Percentiles rank a stretch among this genome's conserved stretches.
Conservation (phyloP, 2,329 filamentous ascomycete species). For the Cladosporium sphaerospermum region DNA sequence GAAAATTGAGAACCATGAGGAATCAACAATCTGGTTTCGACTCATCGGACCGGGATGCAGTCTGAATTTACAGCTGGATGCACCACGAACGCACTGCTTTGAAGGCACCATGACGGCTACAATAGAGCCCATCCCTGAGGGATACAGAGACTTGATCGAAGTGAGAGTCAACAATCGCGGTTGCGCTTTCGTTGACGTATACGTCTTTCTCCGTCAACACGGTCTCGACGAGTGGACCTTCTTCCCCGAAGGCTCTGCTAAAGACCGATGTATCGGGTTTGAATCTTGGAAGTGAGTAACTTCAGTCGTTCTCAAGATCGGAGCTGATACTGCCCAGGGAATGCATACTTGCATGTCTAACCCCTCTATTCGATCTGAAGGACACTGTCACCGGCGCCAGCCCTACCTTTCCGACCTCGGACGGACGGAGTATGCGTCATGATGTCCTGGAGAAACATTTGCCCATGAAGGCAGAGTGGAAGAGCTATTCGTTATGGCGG, state of each 20-base stretch:
- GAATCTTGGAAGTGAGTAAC: background rate
- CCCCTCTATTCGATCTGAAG: background rate
- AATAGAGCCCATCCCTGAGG: background rate
- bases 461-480: background rate
- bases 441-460: background rate
- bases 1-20: background rate
- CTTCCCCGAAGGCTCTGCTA: background rate
- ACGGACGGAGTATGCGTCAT: background rate
- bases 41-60: background rate
- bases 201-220: background rate
- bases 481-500: background rate
- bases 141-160: background rate
- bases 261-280: background rate
- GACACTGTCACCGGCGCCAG: background rate
- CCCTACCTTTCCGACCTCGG: background rate
- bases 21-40: background rate
- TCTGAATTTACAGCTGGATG: background rate
- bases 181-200: background rate
- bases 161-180: background rate
- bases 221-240: background rate
- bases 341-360: background rate
- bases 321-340: background rate
- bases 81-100: background rate
- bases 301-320: background rate
- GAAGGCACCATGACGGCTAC: background rate